Base-by-base conservation (phyloP, 352 stramenopile genomes). In the Phytophthora pini region DNA sequence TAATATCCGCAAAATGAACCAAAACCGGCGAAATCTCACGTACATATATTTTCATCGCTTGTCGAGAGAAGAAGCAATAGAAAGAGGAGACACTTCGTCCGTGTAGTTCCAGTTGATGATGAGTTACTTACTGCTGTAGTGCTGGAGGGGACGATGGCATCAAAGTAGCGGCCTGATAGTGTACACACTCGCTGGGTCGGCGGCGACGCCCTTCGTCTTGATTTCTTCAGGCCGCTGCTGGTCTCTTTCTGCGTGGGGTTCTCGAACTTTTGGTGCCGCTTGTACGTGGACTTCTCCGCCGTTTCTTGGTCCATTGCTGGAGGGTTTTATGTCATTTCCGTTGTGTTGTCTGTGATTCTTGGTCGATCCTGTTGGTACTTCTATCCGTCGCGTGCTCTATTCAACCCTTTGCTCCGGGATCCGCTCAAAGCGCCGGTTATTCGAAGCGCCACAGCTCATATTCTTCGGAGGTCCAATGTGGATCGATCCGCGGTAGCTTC, bases 401-500 rank as follows among this genome's bases (percentile, higher is more conserved):
- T 92, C 83, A 45, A 92, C 79, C 15, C 80, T 73, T 54, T 86
- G 79, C 63, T 89, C 83, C 9, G 77, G 69, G 53, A 87, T 87
- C 57, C 82, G 80, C 38, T 91, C 77, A 44, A 91, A 83, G 40
- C 76, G 78, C n/a, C 82, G 68, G 31, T 38, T 68, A 13, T 68
- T 75, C 17, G 58, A 69, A 8, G 70, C 73, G 27, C 72, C 76
- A 59, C 77, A 89, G 59, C 47, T 80, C 55, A 69, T 68, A 66
- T 65, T 82, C 65, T 88, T 90, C 15, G 84, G 83, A 12, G 83
- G 83, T 12, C 78, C 77, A 61, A 92, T 90, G 47, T 68, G 82
- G 46, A 92, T 87, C 5, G 84, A 90, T 27, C 84, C 84, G 15
- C 84, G 79, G 72, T 93, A 94, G 70, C 78, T 91, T 13, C 84